Conservation (phyloP, 1,284 basidiomycete genomes). For the Tylopilus orsonianus region DNA sequence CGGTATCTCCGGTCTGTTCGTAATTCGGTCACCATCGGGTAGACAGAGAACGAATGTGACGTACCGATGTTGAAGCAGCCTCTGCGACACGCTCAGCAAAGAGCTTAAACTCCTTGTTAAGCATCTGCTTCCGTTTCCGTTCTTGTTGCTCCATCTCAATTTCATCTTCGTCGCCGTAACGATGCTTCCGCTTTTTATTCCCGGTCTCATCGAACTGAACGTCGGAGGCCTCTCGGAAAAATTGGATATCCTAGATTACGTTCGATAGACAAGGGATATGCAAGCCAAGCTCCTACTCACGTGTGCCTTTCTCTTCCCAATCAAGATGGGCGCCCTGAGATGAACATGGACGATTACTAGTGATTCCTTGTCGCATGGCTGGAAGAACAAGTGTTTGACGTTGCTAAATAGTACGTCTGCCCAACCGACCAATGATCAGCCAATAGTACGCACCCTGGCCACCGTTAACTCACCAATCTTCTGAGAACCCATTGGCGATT, state of each 20-base stretch:
- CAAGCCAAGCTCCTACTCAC: constrained; percentile 42
- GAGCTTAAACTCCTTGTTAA: constrained; percentile 94
- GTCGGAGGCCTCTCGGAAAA: constrained; percentile 97
- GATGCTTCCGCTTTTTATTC: constrained; percentile 96
- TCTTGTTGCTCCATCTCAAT: constrained; percentile 99
- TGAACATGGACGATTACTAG: constrained; percentile 95
- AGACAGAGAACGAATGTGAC: constrained; percentile 24
- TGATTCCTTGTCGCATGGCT: constrained; percentile 96
- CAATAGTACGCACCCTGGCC: neutral
- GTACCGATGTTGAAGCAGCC: constrained; percentile 71
- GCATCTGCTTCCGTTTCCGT: constrained; percentile 80
- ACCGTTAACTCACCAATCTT: constrained; percentile 70
- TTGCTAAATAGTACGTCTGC: constrained; percentile 94
- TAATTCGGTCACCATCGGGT: constrained; percentile 14
- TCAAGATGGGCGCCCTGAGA: constrained; percentile 95
- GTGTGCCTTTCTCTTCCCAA: constrained; percentile 97
- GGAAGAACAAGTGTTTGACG: constrained; percentile 99
- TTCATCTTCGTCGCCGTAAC: constrained; percentile 98
- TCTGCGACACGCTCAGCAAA: constrained; percentile 95
- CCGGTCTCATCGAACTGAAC: constrained; percentile 99
- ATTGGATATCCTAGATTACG: constrained; percentile 83
- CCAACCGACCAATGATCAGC: constrained; percentile 16
- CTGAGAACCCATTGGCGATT: constrained; percentile 85
- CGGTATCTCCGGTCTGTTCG: constrained; percentile 69
- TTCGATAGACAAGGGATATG: constrained; percentile 1